These are phyloP conservation scores for Thalia dealbata DNA, from an alignment of 176 grass and related monocot genomes.

Conservation along the genomic window DNA sequence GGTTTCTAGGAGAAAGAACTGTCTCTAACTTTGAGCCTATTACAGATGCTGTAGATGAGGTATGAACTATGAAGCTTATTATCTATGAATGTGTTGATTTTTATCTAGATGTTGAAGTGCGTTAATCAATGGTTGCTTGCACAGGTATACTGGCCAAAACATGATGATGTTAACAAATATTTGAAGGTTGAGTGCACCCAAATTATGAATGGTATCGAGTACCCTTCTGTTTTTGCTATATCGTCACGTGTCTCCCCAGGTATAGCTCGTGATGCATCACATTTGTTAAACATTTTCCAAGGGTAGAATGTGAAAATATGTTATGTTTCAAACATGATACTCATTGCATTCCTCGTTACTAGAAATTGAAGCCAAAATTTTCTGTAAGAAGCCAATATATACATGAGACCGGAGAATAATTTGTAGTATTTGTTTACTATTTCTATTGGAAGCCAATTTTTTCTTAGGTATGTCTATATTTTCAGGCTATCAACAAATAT, in stretches of 20 bases:
- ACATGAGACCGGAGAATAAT: too few relatives aligned
- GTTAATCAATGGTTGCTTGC: conserved; percentile 1
- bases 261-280: conserved; percentile 14
- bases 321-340: neutral
- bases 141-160: conserved; percentile 89
- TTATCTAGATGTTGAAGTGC: neutral
- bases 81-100: neutral
- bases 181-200: conserved; percentile 86
- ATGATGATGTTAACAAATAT: conserved; percentile 61
- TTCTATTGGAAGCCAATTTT: too few relatives aligned
- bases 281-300: neutral
- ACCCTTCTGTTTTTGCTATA: conserved; percentile 65
- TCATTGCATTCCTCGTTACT: too few relatives aligned
- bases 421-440: too few relatives aligned
- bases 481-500: too few relatives aligned
- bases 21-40: conserved; percentile 57
- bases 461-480: too few relatives aligned
- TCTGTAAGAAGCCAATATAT: too few relatives aligned
- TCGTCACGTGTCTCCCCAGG: conserved; percentile 73
- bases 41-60: conserved; percentile 52
- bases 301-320: neutral
- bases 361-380: too few relatives aligned
- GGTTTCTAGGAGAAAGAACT: conserved; percentile 76
- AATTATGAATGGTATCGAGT: conserved; percentile 46
- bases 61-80: conserved; percentile 44